phyloP scores from a whole-genome alignment of 2,329 filamentous ascomycete species.

The Arthrobotrys sinensis region DNA sequence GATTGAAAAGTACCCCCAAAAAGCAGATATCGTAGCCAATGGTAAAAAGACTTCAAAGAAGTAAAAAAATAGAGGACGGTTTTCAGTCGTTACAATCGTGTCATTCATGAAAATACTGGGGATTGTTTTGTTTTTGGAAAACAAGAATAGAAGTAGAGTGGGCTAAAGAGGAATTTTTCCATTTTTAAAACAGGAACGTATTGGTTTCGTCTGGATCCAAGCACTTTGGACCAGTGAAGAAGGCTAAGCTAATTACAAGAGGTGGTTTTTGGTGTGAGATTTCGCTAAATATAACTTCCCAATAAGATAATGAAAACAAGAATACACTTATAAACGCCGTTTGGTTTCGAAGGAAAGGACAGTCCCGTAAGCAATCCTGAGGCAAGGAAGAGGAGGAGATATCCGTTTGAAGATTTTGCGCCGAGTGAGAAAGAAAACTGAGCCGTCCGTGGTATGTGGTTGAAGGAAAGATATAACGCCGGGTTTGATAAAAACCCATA shows the following conservation, averaged over 20 bases:
- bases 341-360: conserved; percentile 29
- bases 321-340: conserved; percentile 54
- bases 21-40: conserved; percentile 36
- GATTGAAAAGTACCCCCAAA: conserved; percentile 8
- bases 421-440: conserved; percentile 46
- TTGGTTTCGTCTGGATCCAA: conserved; percentile 55
- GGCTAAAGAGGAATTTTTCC: conserved; percentile 45
- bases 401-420: conserved; percentile 55
- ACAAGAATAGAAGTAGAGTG: conserved; percentile 15
- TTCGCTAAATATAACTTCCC: conserved; percentile 61
- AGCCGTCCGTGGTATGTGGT: conserved; percentile 60
- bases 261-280: conserved; percentile 36
- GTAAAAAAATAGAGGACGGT: conserved; percentile 27
- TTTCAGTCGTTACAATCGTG: conserved; percentile 56
- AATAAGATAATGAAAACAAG: conserved; percentile 43
- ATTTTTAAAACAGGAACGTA: conserved; percentile 56
- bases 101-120: conserved; percentile 43
- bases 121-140: conserved; percentile 42
- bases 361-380: conserved; percentile 42
- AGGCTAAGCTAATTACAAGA: conserved; percentile 60
- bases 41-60: conserved; percentile 15
- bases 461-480: conserved; percentile 56
- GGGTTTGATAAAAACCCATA: conserved; percentile 57
- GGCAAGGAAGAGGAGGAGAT: conserved; percentile 44
- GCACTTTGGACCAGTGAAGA: conserved; percentile 61